Evolutionary conservation across 306 rosid species (phyloP), one percentile per base, ranked within the genome.

Genomic region (Dalbergia oliveri): DNA sequence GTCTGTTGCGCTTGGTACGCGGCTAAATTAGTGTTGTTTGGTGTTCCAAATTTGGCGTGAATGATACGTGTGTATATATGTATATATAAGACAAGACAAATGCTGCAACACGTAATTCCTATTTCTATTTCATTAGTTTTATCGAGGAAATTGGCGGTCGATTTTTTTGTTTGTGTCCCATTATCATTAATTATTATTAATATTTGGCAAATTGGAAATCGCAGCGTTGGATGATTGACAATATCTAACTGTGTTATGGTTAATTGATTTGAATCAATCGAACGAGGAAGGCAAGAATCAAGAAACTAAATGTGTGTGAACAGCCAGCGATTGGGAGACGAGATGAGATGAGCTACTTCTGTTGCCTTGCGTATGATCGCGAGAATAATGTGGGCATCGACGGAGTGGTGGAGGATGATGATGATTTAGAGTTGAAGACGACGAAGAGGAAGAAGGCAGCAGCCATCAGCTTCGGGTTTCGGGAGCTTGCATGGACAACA

Each of bases 381-480:
- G 66, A 45, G 21, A 43, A 73, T 19, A 56, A 71, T 33, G 82
- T 45, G 69, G 50, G 66, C 18, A 9, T 57, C 15, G 21, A 54
- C n/a, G 58, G 50, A 78, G 33, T 58, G 16, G 69, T 0, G 6
- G 14, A 11, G 4, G 14, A 10, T 11, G 16, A 50, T n/a, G 1
- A 14, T n/a, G 7, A 11, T 14, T 15, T 47, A 16, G 61, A 26
- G 59, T 14, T 35, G 19, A 75, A 68, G 11, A 50, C 14, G 18
- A 13, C 2, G 5, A 47, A 50, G 5, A 14, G 15, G 54, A 12
- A 49, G 15, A 14, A 50, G n/a, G 6, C 41, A 1, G 41, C 58
- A 1, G 86, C 86, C 37, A 64, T 57, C 41, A 78, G 83, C 26
- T 79, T 61, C 65, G n/a, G 50, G 31, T 78, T 68, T 69, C 68